phyloP scores from a whole-genome alignment of 129 eudicot genomes.

The Deinandra increscens region DNA sequence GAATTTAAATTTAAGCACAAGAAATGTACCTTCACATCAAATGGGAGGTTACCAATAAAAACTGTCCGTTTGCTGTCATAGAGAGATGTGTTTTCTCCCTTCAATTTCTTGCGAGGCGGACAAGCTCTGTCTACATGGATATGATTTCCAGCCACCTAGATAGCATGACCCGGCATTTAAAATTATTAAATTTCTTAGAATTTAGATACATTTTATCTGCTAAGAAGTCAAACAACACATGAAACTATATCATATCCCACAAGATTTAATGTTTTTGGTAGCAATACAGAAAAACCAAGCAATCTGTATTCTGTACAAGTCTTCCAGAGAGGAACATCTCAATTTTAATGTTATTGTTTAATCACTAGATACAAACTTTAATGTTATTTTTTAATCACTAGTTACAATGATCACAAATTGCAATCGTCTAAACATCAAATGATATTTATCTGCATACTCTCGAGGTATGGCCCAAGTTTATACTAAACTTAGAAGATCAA shows the following conservation, averaged over 20 bases:
- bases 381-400: no score
- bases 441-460: constrained; percentile 3
- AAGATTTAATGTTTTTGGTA: constrained; percentile 1
- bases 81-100: constrained; percentile 66
- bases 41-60: constrained; percentile 90
- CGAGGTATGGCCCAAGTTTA: neutral
- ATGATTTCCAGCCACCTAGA: constrained; percentile 88
- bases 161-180: constrained; percentile 5
- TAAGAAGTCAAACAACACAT: neutral
- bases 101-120: constrained; percentile 95
- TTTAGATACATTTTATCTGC: neutral
- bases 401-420: neutral
- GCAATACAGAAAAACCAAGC: neutral
- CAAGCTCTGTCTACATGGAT: constrained; percentile 97
- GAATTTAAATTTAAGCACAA: neutral
- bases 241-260: neutral
- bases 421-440: neutral
- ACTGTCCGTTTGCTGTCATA: constrained; percentile 89
- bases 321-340: neutral
- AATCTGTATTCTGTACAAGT: neutral
- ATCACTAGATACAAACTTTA: no score
- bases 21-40: constrained; percentile 76
- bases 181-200: neutral
- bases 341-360: neutral
- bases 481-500: neutral